Percentiles rank a stretch among this genome's conserved stretches.
These are phyloP conservation scores for Staphylotrichum tortipilum DNA, from an alignment of 495 filamentous ascomycete genomes.

Conservation along the genomic window DNA sequence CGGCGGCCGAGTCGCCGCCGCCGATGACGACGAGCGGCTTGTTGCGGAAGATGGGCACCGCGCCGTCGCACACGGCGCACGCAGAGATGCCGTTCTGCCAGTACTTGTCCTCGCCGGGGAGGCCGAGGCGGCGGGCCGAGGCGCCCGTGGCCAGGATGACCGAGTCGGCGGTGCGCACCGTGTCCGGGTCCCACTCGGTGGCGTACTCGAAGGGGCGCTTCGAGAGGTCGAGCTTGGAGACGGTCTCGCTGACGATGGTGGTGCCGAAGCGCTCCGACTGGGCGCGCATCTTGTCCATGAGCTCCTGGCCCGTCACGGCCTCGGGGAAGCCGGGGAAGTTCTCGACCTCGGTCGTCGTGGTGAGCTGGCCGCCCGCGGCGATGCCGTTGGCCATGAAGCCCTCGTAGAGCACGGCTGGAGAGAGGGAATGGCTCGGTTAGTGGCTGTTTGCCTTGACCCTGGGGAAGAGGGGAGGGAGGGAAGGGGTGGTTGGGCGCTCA, in stretches of 20 bases:
- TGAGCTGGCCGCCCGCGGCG: conserved; percentile 90
- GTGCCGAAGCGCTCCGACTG: conserved; percentile 91
- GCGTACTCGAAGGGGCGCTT: conserved; percentile 85
- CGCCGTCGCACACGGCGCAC: conserved; percentile 96
- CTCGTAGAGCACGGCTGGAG: conserved; percentile 79
- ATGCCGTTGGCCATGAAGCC: conserved; percentile 96
- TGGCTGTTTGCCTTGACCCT: background rate
- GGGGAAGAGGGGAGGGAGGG: background rate
- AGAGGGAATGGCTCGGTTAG: background rate
- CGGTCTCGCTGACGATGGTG: conserved; percentile 82
- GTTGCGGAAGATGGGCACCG: conserved; percentile 93
- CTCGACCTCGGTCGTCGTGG: conserved; percentile 95
- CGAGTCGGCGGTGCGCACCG: conserved; percentile 73
- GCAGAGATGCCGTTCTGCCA: conserved; percentile 97
- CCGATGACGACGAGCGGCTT: conserved; percentile 94
- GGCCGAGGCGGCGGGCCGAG: conserved; percentile 70
- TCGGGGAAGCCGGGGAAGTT: conserved; percentile 93
- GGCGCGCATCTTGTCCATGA: conserved; percentile 93
- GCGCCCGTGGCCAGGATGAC: conserved; percentile 95
- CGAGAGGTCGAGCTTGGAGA: conserved; percentile 78
- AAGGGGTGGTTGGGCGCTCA: conserved; percentile 14
- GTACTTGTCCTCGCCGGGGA: conserved; percentile 86
- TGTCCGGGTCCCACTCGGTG: conserved; percentile 70
- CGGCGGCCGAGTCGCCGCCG: conserved; percentile 92
- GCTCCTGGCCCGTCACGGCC: conserved; percentile 70